Evolutionary conservation across 179 eudicot species (phyloP).

Genomic region (Pouteria campechiana): DNA sequence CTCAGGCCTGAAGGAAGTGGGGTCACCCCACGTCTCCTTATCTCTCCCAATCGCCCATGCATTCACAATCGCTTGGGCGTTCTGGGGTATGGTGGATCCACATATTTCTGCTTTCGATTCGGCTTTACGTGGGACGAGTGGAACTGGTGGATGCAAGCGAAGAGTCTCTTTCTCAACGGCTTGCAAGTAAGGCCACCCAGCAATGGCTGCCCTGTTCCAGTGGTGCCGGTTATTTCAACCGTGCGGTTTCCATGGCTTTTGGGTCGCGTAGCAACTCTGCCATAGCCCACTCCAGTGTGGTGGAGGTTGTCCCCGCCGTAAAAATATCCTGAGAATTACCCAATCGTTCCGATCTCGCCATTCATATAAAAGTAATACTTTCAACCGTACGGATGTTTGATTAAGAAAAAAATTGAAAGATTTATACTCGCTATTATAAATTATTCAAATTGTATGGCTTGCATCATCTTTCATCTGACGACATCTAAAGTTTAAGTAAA

Average conservation of each 20-base stretch:
- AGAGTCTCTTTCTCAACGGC: constrained; percentile 15
- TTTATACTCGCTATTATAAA: too few relatives aligned
- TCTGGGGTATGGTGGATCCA: constrained; percentile 18
- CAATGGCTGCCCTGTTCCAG: not conserved
- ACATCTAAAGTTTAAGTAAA: too few relatives aligned
- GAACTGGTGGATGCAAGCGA: constrained; percentile 20
- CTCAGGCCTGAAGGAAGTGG: constrained; percentile 22
- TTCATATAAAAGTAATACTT: too few relatives aligned
- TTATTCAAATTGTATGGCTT: too few relatives aligned
- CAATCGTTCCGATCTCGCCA: too few relatives aligned
- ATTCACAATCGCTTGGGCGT: constrained; percentile 14
- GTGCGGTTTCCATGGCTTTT: not conserved
- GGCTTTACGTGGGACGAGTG: constrained; percentile 14
- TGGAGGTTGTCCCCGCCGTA: constrained; percentile 7
- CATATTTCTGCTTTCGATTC: constrained; percentile 9
- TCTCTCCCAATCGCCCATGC: constrained; percentile 21
- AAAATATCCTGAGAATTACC: constrained; percentile 15
- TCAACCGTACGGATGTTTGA: too few relatives aligned
- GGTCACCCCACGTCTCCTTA: constrained; percentile 25
- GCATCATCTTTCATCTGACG: too few relatives aligned
- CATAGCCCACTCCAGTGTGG: constrained; percentile 13
- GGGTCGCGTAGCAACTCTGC: constrained; percentile 10
- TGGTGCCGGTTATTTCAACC: not conserved
- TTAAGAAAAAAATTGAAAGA: too few relatives aligned
- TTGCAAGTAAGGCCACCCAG: constrained; percentile 10